Evolutionary conservation across 2,329 filamentous ascomycete species (phyloP), one percentile per base, ranked within the genome.

Genomic region (Penicillium griseofulvum): DNA sequence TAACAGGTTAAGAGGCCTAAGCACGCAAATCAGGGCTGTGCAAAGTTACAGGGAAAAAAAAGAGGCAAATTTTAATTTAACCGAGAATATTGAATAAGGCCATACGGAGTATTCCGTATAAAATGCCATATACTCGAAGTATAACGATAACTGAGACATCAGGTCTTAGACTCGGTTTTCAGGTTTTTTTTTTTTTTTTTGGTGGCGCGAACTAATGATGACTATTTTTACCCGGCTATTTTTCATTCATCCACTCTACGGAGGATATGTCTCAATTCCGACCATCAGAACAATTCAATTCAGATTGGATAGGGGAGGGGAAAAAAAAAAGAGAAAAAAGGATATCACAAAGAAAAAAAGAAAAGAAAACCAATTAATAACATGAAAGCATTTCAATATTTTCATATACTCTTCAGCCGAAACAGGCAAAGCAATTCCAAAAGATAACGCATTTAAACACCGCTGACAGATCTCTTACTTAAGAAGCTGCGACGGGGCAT

Each of bases 401-500:
- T 55, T 55, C 52, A 55, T 55, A 38, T 47, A 47, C 49, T 38
- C 49, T 52, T 38, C 26, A 52, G 16, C 48, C 33, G 33, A 14
- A 19, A 44, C 8, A 38, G 33, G 42, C 42, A 38, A 36, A 19
- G n/a, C 34, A 29, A n/a, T 24, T 52, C 34, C 17, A 41, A 22
- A n/a, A 26, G 29, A 26, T 16, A 9, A 4, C 12, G 12, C 12
- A 33, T 11, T 54, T 57, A 72, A 33, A 58, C 67, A 16, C 71
- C 70, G 50, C 72, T 73, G 28, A 65, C 68, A 58, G 71, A 74
- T 42, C 78, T 70, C 64, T 79, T 75, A 49, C 72, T 73, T 56
- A 81, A 67, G 61, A 82, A 74, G 48, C 78, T 78, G 52, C 79
- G 74, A 46, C 77, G 72, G 34, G 70, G 54, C 46, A 64, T 65